Percentiles rank a stretch among this genome's conserved stretches.
These are phyloP conservation scores for Acacia pycnantha DNA, from an alignment of 331 rosid genomes.

Conservation along the genomic window DNA sequence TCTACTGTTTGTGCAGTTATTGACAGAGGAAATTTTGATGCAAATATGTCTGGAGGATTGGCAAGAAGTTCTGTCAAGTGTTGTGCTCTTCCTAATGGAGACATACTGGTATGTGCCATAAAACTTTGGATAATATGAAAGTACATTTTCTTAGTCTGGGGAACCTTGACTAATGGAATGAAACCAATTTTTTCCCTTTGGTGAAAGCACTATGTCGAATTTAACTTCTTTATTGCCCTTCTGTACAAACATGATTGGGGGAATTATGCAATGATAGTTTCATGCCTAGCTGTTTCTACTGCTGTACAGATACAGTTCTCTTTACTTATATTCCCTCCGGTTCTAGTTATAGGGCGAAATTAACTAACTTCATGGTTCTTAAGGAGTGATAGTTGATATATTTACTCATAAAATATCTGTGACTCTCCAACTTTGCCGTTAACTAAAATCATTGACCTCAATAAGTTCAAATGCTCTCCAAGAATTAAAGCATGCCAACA, in stretches of 20 bases:
- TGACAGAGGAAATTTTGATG: slow-evolving; percentile 85
- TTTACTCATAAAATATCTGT: background rate
- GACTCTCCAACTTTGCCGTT: background rate
- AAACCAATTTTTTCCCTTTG: background rate
- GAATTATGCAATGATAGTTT: background rate
- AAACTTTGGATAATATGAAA: slow-evolving; percentile 28
- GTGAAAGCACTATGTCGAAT: background rate
- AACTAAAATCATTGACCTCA: background rate
- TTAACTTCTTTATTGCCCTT: background rate
- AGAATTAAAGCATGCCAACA: background rate
- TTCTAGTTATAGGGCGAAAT: background rate
- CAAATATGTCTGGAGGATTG: slow-evolving; percentile 79
- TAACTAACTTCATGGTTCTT: background rate
- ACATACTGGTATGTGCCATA: slow-evolving; percentile 85
- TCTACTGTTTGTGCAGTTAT: slow-evolving; percentile 65
- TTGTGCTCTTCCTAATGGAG: slow-evolving; percentile 91
- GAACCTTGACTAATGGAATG: background rate
- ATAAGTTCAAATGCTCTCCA: background rate
- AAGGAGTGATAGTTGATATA: background rate
- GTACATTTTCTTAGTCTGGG: slow-evolving; percentile 28
- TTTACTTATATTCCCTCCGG: background rate
- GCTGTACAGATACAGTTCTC: background rate
- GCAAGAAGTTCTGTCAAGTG: slow-evolving; percentile 87
- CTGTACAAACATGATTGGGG: background rate
- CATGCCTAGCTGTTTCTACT: background rate